Evolutionary conservation across 805 yeast species (phyloP).

Genomic region (Candida vartiovaarae): DNA sequence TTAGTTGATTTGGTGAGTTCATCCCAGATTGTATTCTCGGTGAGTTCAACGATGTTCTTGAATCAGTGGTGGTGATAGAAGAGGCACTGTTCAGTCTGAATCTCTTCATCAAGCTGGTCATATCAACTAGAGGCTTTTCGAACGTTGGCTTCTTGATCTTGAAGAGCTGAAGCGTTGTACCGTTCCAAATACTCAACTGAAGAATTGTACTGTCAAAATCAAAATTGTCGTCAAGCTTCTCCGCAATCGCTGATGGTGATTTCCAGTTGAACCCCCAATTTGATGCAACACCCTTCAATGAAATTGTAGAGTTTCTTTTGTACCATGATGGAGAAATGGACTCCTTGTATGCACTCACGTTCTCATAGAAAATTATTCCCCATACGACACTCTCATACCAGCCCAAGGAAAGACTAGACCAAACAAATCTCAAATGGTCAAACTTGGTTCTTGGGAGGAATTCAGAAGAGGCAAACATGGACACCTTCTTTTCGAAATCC

Average conservation of each 20-base stretch:
- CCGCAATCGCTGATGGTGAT: slow-evolving; percentile 1
- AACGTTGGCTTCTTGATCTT: slow-evolving; percentile 33
- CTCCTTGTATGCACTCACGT: slow-evolving; percentile 13
- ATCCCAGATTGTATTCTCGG: slow-evolving; percentile 10
- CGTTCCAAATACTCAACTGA: slow-evolving; percentile 17
- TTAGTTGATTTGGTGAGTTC: slow-evolving; percentile 20
- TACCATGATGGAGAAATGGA: slow-evolving; percentile 19
- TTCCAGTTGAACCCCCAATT: slow-evolving; percentile 31
- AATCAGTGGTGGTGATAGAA: slow-evolving; percentile 16
- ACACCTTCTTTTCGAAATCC: slow-evolving; percentile 23
- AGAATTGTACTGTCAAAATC: slow-evolving; percentile 16
- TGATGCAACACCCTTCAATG: slow-evolving; percentile 28
- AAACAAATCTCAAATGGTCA: slow-evolving; percentile 44
- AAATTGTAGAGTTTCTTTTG: slow-evolving; percentile 18
- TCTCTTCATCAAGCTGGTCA: slow-evolving; percentile 32
- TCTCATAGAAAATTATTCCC: slow-evolving; percentile 43
- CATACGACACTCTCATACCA: slow-evolving; percentile 71
- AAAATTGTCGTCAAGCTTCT: slow-evolving; percentile 5
- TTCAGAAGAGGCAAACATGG: slow-evolving; percentile 29
- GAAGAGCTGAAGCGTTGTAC: slow-evolving; percentile 16
- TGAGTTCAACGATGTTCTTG: slow-evolving; percentile 5
- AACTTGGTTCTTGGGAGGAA: slow-evolving; percentile 37
- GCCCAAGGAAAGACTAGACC: slow-evolving; percentile 61
- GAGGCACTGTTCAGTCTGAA: slow-evolving; percentile 28
- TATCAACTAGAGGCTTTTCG: slow-evolving; percentile 35